Evolutionary conservation across 441 rosid genomes (phyloP).

Genomic region (Adansonia madagascariensis): DNA sequence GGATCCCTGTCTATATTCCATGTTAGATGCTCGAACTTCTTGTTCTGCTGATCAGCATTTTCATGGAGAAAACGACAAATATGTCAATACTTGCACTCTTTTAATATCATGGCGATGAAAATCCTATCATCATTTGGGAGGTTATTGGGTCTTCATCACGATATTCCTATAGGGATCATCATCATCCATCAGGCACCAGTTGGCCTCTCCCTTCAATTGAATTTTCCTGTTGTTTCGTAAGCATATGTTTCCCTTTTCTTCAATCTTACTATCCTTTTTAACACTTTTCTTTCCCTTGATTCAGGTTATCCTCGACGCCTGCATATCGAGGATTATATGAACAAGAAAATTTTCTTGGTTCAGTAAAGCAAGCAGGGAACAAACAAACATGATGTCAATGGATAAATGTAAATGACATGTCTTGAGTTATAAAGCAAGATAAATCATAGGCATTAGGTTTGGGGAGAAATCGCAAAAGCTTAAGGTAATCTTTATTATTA

Average conservation of each 20-base stretch:
- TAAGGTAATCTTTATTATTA: not conserved
- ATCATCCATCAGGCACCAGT: not conserved
- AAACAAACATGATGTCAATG: not conserved
- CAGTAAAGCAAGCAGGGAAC: not conserved
- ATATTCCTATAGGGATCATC: not conserved
- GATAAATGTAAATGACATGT: too few relatives aligned
- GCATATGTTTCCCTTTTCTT: not conserved
- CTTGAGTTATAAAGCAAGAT: too few relatives aligned
- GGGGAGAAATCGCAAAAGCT: not conserved
- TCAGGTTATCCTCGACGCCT: not conserved
- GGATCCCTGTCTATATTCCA: not conserved
- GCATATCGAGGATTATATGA: too few relatives aligned
- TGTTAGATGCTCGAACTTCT: not conserved
- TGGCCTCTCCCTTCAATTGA: not conserved
- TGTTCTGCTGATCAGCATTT: not conserved
- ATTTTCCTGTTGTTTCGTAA: not conserved
- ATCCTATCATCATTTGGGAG: not conserved
- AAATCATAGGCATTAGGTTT: not conserved
- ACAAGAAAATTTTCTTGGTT: too few relatives aligned
- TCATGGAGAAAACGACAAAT: not conserved
- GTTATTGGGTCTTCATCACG: not conserved
- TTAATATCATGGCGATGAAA: not conserved
- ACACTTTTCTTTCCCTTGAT: not conserved
- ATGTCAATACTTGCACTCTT: not conserved
- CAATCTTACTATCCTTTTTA: not conserved